Evolutionary conservation across 768 basidiomycete genomes (phyloP), one percentile per base, ranked within the genome.

Genomic region (Amanita molliuscula): DNA sequence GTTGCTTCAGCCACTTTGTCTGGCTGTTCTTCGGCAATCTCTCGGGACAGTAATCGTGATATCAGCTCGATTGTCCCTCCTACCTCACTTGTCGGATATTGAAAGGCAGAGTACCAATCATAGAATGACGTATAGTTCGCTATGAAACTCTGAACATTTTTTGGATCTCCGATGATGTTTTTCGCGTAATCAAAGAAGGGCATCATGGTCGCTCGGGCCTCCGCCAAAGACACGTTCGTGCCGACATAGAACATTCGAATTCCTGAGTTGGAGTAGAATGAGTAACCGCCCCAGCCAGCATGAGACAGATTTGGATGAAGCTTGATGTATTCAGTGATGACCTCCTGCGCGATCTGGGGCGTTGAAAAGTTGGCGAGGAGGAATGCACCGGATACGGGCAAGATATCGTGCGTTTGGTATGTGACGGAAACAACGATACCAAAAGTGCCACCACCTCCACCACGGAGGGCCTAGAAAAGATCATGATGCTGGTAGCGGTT

Each of bases 401-500:
- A 53, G 8, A 51, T 18, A 2, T 70, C 66, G 44, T 76, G 65
- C 0, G 72, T 75, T 45, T 58, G 57, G 53, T 77, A 77, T 0
- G 75, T 75, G 4, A 67, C 69, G 1, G 71, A 71, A 2, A 68
- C 69, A 44, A 78, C 61, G 16, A 78, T 63, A 6, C 73, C 76
- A 41, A 63, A 78, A 0, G 73, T 77, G 10, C 71, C 67, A 4
- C 75, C 46, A 25, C 46, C 46, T 35, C 46, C 46, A 6, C 46
- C 46, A 13, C 46, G 46, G 4, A 47, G 55, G 0, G 78, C 76
- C 71, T 73, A 79, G 61, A 75, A 79, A 4, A 79, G 65, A 48
- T 78, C 73, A 3, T 61, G 11, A 52, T 77, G 62, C 35, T 65
- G 62, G 55, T 68, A 59, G 0, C 55, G 53, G 54, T 78, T 79